phyloP scores from a whole-genome alignment of 495 filamentous ascomycete genomes.

The Penicillium cosmopolitanum region DNA sequence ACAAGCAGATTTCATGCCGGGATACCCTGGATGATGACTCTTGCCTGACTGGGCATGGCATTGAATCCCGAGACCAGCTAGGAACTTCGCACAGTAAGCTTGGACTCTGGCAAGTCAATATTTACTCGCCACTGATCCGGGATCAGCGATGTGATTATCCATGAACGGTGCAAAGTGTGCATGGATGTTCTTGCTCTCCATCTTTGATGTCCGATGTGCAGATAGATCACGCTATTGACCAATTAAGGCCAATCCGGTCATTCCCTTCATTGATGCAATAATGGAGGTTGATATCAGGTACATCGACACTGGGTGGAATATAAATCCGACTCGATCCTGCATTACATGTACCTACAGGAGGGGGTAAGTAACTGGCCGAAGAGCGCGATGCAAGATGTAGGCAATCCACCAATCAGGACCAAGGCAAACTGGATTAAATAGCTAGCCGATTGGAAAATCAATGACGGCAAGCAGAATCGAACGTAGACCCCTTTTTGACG shows the following conservation, averaged over 20 bases:
- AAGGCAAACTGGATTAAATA: neutral
- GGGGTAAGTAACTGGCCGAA: too few species aligned
- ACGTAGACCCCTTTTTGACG: neutral
- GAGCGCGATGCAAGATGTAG: too few species aligned
- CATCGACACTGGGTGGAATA: neutral
- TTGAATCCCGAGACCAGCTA: neutral
- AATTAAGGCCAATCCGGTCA: neutral
- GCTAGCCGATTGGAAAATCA: neutral
- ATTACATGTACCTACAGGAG: neutral
- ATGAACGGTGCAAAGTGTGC: neutral
- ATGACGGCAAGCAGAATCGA: neutral
- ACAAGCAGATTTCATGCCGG: neutral
- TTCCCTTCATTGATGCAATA: neutral
- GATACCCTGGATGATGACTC: slow-evolving; percentile 1
- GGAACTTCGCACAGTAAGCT: neutral
- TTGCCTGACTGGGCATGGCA: neutral
- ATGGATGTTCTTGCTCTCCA: neutral
- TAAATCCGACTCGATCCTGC: slow-evolving; percentile 2
- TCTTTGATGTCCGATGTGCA: neutral
- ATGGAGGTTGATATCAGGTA: neutral
- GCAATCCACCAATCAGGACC: neutral
- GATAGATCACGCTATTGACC: neutral
- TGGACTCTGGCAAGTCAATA: neutral
- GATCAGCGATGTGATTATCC: neutral
- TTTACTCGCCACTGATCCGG: neutral